Evolutionary conservation across 2,329 filamentous ascomycete species (phyloP).

Genomic region (Alternaria postmessia): DNA sequence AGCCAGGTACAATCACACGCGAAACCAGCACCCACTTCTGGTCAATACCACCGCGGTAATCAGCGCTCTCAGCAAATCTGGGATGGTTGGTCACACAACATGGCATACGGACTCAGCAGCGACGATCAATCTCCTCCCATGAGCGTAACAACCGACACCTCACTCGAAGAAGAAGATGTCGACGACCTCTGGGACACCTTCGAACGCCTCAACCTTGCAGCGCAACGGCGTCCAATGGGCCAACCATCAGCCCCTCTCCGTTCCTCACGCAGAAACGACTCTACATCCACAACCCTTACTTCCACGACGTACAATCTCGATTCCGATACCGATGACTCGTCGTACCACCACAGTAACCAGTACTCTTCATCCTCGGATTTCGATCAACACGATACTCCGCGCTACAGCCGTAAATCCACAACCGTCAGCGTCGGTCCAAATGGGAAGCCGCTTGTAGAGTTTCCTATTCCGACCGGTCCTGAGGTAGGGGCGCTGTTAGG

Average conservation of each 20-base stretch:
- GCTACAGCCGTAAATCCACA: conserved; percentile 24
- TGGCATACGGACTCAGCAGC: conserved; percentile 40
- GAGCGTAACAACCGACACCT: conserved; percentile 42
- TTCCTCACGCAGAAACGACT: conserved; percentile 28
- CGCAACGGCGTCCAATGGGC: conserved; percentile 22
- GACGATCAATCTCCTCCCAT: conserved; percentile 45
- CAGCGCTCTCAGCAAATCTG: conserved; percentile 43
- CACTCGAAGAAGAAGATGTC: conserved; percentile 46
- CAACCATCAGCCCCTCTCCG: conserved; percentile 19
- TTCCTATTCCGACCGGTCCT: conserved; percentile 43
- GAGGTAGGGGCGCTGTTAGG: conserved; percentile 38
- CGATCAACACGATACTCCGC: conserved; percentile 19
- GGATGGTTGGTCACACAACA: conserved; percentile 46
- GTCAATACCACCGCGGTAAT: conserved; percentile 30
- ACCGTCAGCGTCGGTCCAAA: conserved; percentile 41
- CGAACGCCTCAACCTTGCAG: conserved; percentile 29
- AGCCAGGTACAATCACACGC: conserved; percentile 42
- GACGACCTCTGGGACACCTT: conserved; percentile 48
- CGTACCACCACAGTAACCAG: conserved; percentile 21
- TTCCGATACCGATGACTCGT: conserved; percentile 25
- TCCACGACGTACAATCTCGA: conserved; percentile 7
- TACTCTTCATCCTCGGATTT: conserved; percentile 31
- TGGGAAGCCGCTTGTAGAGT: conserved; percentile 45
- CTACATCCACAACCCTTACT: conserved; percentile 23
- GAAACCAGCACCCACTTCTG: conserved; percentile 33